Percentiles rank a stretch among this genome's conserved stretches.
These are phyloP conservation scores for Mucor mucedo DNA, from an alignment of 371 early-diverging fungal species.

Conservation along the genomic window DNA sequence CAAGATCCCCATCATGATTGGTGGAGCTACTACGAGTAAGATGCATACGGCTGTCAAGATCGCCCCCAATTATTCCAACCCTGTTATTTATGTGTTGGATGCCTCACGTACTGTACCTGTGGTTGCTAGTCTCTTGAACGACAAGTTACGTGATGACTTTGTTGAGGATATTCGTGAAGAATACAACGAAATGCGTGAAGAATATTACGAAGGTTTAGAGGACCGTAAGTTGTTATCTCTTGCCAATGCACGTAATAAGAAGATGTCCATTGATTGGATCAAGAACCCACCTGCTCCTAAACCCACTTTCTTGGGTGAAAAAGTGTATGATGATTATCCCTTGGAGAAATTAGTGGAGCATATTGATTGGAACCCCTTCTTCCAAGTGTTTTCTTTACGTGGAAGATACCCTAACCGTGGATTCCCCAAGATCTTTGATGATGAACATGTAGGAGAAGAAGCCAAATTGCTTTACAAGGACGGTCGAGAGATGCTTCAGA, in stretches of 20 bases:
- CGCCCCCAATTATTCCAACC: constrained; percentile 78
- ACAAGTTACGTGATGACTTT: constrained; percentile 77
- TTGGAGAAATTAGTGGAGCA: constrained; percentile 71
- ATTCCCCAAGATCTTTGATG: constrained; percentile 94
- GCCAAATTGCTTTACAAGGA: constrained; percentile 91
- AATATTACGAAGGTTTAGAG: constrained; percentile 90
- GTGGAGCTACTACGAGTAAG: constrained; percentile 94
- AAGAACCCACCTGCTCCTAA: constrained; percentile 63
- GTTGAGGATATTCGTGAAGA: constrained; percentile 88
- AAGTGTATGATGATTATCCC: constrained; percentile 76
- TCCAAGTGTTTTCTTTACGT: constrained; percentile 94
- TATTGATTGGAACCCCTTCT: constrained; percentile 97
- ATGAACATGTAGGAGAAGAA: constrained; percentile 86
- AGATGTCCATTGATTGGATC: constrained; percentile 71
- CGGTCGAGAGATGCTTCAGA: constrained; percentile 79
- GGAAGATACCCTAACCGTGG: constrained; percentile 96
- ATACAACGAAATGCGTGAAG: constrained; percentile 91
- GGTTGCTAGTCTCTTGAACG: constrained; percentile 83
- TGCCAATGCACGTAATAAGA: constrained; percentile 69
- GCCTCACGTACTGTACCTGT: constrained; percentile 84
- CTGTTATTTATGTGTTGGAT: constrained; percentile 78
- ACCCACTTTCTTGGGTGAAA: constrained; percentile 82
- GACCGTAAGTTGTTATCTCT: constrained; percentile 77
- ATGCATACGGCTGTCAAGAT: constrained; percentile 97
- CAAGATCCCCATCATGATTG: constrained; percentile 88